These are phyloP conservation scores for Endothia cerciana DNA, from an alignment of 2,329 filamentous ascomycete genomes.

Conservation along the genomic window DNA sequence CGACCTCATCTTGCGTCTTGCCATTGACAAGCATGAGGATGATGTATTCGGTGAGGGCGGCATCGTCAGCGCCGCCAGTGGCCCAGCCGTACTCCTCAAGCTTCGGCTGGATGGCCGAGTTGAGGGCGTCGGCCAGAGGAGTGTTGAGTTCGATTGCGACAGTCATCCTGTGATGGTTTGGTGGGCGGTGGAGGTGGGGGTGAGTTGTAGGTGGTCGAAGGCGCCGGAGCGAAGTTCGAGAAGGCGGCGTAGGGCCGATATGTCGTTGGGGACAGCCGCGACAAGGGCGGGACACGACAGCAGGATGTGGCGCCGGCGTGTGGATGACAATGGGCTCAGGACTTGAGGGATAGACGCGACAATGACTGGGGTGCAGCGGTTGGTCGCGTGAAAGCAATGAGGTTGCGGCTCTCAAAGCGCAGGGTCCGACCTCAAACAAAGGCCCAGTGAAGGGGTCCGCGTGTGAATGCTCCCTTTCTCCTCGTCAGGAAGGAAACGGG, in stretches of 20 bases:
- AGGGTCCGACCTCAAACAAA: slow-evolving; percentile 13
- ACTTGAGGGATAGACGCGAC: slow-evolving; percentile 14
- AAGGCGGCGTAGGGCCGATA: neutral
- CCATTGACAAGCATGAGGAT: slow-evolving; percentile 96
- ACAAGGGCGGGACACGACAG: slow-evolving; percentile 14
- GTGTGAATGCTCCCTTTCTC: neutral
- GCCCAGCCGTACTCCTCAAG: slow-evolving; percentile 93
- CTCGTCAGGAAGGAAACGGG: neutral
- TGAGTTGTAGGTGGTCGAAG: slow-evolving; percentile 2
- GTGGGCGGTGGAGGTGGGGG: neutral
- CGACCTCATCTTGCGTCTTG: slow-evolving; percentile 89
- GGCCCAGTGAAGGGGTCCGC: slow-evolving; percentile 7
- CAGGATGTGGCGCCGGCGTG: neutral
- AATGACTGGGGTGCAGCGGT: slow-evolving; percentile 12
- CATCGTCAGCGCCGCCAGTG: slow-evolving; percentile 74
- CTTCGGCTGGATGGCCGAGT: slow-evolving; percentile 83
- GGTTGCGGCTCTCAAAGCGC: slow-evolving; percentile 12
- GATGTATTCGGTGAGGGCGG: slow-evolving; percentile 91
- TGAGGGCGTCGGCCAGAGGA: slow-evolving; percentile 83
- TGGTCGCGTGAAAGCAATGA: slow-evolving; percentile 5
- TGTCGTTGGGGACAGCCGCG: slow-evolving; percentile 7
- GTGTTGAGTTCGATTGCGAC: slow-evolving; percentile 77
- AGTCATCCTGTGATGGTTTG: slow-evolving; percentile 63
- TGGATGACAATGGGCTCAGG: slow-evolving; percentile 5
- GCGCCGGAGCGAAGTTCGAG: slow-evolving; percentile 1